A percentile compares a stretch with the other conserved stretches of the same genome.
These are phyloP conservation scores for Favolaschia claudopus DNA, from an alignment of 768 basidiomycete genomes.

Conservation along the genomic window DNA sequence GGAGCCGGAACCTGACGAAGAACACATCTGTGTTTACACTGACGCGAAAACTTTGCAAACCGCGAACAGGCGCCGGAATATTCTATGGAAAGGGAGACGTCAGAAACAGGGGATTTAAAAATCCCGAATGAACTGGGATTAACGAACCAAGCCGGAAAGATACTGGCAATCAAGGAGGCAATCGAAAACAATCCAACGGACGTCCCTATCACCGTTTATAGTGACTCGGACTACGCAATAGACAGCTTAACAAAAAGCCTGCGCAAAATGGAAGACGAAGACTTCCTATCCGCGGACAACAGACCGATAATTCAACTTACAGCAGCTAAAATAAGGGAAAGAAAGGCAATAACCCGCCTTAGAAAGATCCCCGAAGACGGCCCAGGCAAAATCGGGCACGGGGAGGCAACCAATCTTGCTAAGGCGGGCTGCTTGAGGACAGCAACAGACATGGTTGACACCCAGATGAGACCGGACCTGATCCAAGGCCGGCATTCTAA, in stretches of 20 bases:
- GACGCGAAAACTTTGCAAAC: constrained; percentile 13
- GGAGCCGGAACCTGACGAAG: neutral
- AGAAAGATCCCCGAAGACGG: too few species aligned
- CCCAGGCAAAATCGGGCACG: too few species aligned
- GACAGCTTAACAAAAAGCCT: constrained; percentile 23
- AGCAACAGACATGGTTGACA: too few species aligned
- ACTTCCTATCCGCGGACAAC: too few species aligned
- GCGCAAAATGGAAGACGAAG: constrained; percentile 4
- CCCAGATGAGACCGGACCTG: too few species aligned
- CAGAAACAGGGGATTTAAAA: constrained; percentile 1
- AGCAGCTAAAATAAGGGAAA: too few species aligned
- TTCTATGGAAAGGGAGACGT: constrained; percentile 8
- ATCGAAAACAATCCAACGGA: neutral
- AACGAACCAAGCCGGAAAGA: constrained; percentile 23
- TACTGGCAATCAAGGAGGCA: constrained; percentile 7
- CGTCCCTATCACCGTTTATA: constrained; percentile 12
- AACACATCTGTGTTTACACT: neutral
- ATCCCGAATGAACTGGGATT: neutral
- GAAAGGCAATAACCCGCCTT: too few species aligned
- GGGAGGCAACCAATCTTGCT: too few species aligned
- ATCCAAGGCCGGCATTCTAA: too few species aligned
- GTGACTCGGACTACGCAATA: constrained; percentile 24
- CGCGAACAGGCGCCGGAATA: constrained; percentile 11
- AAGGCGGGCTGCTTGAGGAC: too few species aligned
- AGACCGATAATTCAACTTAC: too few species aligned